Conservation (phyloP, 1,284 basidiomycete genomes). For the Fomitiporia mediterranea region DNA sequence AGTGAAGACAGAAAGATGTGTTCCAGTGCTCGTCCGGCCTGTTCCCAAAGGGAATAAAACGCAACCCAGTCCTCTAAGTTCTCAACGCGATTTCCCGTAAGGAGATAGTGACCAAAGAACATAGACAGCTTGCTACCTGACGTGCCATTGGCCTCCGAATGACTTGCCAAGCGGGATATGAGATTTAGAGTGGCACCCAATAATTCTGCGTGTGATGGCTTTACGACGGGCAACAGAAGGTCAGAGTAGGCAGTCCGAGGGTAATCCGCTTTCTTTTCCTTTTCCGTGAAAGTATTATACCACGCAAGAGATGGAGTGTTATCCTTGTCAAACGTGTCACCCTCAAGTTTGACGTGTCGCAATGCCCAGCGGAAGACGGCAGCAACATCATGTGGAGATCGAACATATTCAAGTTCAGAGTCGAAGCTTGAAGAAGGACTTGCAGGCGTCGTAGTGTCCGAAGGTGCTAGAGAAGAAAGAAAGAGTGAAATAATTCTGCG, state of each 20-base stretch:
- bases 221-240: slow-evolving; percentile 51
- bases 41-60: slow-evolving; percentile 73
- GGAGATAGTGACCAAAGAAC: slow-evolving; percentile 67
- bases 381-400: slow-evolving; percentile 68
- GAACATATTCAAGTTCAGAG: slow-evolving; percentile 56
- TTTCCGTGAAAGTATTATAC: slow-evolving; percentile 57
- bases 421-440: slow-evolving; percentile 48
- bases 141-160: slow-evolving; percentile 62
- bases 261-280: slow-evolving; percentile 53
- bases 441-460: slow-evolving; percentile 36
- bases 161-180: slow-evolving; percentile 62
- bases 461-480: slow-evolving; percentile 54
- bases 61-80: slow-evolving; percentile 48
- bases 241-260: slow-evolving; percentile 57
- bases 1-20: slow-evolving; percentile 68
- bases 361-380: slow-evolving; percentile 75
- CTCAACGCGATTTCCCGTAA: slow-evolving; percentile 42
- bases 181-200: slow-evolving; percentile 53
- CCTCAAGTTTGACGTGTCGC: slow-evolving; percentile 61
- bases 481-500: slow-evolving; percentile 66
- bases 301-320: slow-evolving; percentile 39
- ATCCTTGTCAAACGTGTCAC: slow-evolving; percentile 38
- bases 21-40: slow-evolving; percentile 61
- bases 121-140: slow-evolving; percentile 72
- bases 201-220: slow-evolving; percentile 51